A percentile compares a stretch with the other conserved stretches of the same genome.
Conservation (phyloP, 2,329 filamentous ascomycete species). For the Colletotrichum siamense region DNA sequence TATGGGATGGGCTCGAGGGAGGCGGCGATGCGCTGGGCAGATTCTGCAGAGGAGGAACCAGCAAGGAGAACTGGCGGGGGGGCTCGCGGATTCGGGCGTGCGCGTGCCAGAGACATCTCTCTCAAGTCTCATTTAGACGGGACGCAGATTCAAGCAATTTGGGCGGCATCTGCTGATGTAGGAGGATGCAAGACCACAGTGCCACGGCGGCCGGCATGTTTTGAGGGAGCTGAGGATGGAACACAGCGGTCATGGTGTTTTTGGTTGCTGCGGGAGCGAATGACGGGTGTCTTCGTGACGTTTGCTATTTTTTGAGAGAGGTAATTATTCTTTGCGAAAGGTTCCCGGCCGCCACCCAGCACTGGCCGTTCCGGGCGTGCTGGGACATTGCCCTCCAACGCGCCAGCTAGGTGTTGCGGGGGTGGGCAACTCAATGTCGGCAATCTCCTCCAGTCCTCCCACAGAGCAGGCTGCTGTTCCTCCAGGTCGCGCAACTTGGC, state of each 20-base stretch:
- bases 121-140: neutral
- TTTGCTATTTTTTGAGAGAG: neutral
- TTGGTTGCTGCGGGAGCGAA: neutral
- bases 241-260: neutral
- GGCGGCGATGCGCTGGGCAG: neutral
- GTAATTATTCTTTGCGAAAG: neutral
- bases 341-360: neutral
- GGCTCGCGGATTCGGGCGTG: neutral
- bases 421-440: neutral
- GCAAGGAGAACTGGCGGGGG: neutral
- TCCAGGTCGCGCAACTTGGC: neutral
- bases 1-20: neutral
- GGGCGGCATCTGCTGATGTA: neutral
- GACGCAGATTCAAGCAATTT: neutral
- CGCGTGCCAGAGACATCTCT: neutral
- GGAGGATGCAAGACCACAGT: neutral
- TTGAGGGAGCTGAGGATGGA: neutral
- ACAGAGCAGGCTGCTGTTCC: neutral
- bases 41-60: neutral
- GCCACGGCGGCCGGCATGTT: neutral
- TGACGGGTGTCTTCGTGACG: neutral
- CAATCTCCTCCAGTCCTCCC: neutral
- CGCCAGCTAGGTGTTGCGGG: neutral
- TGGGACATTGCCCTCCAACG: neutral
- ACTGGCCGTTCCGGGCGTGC: neutral